These are phyloP conservation scores for Rhodofomes roseus DNA, from an alignment of 1,284 basidiomycete species.

Conservation along the genomic window DNA sequence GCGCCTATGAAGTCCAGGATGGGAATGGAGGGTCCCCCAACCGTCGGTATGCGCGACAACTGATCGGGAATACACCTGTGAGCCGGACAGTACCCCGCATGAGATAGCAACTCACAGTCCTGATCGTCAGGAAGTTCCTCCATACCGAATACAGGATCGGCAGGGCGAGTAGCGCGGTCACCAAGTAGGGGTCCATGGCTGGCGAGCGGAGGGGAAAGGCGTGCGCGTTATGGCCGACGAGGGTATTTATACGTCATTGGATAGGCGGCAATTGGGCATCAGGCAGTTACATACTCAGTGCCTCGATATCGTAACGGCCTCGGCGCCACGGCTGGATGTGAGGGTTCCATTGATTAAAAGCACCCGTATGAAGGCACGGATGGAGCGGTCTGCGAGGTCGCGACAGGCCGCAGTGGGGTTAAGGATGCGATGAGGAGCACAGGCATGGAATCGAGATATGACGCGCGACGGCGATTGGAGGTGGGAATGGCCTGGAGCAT, in stretches of 20 bases:
- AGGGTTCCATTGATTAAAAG: not conserved
- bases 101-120: not conserved
- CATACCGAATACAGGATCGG: constrained; percentile 1
- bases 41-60: constrained; percentile 6
- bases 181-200: not conserved
- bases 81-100: not conserved
- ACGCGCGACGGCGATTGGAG: not conserved
- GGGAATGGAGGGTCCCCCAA: constrained; percentile 5
- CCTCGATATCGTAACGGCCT: not conserved
- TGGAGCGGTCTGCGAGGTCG: not conserved
- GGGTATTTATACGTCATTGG: not conserved
- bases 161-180: constrained; percentile 1
- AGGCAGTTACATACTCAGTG: not conserved
- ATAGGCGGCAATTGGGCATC: not conserved
- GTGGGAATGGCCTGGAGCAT: not conserved
- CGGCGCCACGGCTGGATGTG: not conserved
- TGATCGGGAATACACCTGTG: not conserved
- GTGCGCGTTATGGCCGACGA: not conserved
- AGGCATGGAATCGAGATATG: not conserved
- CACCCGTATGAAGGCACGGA: not conserved
- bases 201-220: not conserved
- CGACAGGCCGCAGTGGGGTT: not conserved
- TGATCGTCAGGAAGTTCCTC: not conserved
- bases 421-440: not conserved
- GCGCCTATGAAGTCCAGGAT: constrained; percentile 4